phyloP scores from a whole-genome alignment of 2,329 filamentous ascomycete species.

The Trichoderma lentiforme region DNA sequence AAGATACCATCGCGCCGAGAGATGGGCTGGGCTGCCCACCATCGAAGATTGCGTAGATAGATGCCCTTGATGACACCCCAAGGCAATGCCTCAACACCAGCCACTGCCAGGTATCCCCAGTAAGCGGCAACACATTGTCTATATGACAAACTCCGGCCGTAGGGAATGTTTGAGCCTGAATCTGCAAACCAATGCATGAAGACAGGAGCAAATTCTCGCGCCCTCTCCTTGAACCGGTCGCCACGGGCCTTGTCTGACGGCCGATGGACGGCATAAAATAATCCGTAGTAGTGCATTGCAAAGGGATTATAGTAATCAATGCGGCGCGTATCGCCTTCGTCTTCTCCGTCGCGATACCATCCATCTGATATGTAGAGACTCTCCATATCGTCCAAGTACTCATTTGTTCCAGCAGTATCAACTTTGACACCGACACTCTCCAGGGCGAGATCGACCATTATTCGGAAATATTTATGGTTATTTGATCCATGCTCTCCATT shows the following conservation, averaged over 20 bases:
- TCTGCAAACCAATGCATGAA: background rate
- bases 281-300: background rate
- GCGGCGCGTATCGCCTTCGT: background rate
- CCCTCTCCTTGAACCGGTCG: background rate
- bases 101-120: slow-evolving; percentile 13
- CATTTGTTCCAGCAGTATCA: background rate
- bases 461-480: background rate
- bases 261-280: background rate
- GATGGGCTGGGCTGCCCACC: slow-evolving; percentile 8
- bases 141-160: slow-evolving; percentile 7
- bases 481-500: background rate
- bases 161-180: background rate
- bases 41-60: slow-evolving; percentile 14
- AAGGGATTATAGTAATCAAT: background rate
- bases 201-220: background rate
- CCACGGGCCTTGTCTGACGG: background rate
- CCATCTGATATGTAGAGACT: background rate
- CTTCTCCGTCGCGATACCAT: background rate
- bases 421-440: background rate
- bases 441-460: background rate
- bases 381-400: background rate
- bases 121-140: slow-evolving; percentile 15
- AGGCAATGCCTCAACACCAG: slow-evolving; percentile 8
- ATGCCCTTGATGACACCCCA: slow-evolving; percentile 16
- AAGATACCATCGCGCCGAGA: background rate